Evolutionary conservation across 352 stramenopile genomes (phyloP).

Genomic region (Phytophthora chlamydospora): DNA sequence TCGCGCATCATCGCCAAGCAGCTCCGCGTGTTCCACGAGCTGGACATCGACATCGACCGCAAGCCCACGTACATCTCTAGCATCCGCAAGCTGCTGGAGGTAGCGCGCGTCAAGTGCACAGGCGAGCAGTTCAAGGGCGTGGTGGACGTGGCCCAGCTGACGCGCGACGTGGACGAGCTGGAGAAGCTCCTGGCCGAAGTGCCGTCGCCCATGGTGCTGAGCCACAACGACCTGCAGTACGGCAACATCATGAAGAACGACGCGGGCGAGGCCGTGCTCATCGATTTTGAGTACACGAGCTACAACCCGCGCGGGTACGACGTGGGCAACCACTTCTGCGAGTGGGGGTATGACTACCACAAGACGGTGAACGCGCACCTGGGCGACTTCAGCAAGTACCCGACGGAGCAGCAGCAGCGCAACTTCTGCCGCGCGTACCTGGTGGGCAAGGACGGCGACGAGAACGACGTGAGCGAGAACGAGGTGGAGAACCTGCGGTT

Average conservation of each 20-base stretch:
- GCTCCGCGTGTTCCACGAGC: slow-evolving; percentile 71
- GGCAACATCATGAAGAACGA: slow-evolving; percentile 92
- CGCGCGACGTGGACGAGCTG: slow-evolving; percentile 57
- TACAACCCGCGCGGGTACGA: slow-evolving; percentile 93
- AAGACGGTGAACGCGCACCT: slow-evolving; percentile 83
- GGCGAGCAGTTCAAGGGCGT: slow-evolving; percentile 47
- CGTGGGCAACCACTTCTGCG: slow-evolving; percentile 93
- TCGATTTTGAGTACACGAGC: slow-evolving; percentile 95
- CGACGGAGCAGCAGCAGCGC: slow-evolving; percentile 65
- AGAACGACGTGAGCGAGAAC: slow-evolving; percentile 46
- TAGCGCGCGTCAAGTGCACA: slow-evolving; percentile 64
- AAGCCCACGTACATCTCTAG: slow-evolving; percentile 61
- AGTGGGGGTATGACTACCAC: slow-evolving; percentile 87
- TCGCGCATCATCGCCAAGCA: slow-evolving; percentile 64
- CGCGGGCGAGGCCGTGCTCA: slow-evolving; percentile 73
- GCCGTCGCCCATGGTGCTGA: slow-evolving; percentile 81
- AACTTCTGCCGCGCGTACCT: slow-evolving; percentile 77
- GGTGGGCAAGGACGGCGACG: slow-evolving; percentile 46
- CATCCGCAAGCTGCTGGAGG: slow-evolving; percentile 60
- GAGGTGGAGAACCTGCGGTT: slow-evolving; percentile 65
- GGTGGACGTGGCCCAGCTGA: slow-evolving; percentile 59
- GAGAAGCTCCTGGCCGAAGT: slow-evolving; percentile 60
- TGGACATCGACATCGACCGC: slow-evolving; percentile 73
- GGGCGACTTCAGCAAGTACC: slow-evolving; percentile 80
- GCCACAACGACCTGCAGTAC: slow-evolving; percentile 94